Evolutionary conservation across 2,329 filamentous ascomycete genomes (phyloP).

Genomic region (Fusarium acutatum): DNA sequence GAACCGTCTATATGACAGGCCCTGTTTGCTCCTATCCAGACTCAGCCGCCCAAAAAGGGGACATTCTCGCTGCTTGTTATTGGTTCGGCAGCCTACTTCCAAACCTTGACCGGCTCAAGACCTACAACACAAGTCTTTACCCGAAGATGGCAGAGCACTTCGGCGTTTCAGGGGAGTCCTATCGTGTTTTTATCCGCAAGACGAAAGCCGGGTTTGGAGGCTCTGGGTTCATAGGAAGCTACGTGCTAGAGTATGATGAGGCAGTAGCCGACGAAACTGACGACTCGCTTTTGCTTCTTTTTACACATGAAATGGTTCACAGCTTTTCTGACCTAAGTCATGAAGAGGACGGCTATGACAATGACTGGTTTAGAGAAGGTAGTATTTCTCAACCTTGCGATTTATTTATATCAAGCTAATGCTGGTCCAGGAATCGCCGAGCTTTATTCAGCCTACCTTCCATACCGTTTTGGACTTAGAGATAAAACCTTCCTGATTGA

Average conservation of each 20-base stretch:
- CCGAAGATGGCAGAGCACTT: neutral
- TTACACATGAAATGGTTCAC: neutral
- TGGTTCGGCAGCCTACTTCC: neutral
- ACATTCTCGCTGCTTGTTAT: neutral
- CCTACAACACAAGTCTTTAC: neutral
- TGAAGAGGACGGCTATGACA: neutral
- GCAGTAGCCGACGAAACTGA: neutral
- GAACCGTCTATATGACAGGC: neutral
- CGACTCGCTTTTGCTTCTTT: neutral
- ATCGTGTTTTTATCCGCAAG: neutral
- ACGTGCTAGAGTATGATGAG: neutral
- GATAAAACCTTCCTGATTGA: neutral
- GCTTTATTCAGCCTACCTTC: neutral
- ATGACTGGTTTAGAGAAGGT: neutral
- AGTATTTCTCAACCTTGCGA: fast-evolving
- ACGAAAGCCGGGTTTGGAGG: neutral
- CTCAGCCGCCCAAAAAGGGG: neutral
- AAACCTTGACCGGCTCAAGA: fast-evolving
- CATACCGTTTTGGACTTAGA: neutral
- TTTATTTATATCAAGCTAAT: neutral
- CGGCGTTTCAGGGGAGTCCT: neutral
- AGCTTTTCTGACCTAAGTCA: neutral
- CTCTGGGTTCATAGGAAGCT: neutral
- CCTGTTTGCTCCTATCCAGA: neutral
- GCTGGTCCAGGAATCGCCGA: neutral